Conservation (phyloP, 352 stramenopile species). For the Pythium vanterpoolii region DNA sequence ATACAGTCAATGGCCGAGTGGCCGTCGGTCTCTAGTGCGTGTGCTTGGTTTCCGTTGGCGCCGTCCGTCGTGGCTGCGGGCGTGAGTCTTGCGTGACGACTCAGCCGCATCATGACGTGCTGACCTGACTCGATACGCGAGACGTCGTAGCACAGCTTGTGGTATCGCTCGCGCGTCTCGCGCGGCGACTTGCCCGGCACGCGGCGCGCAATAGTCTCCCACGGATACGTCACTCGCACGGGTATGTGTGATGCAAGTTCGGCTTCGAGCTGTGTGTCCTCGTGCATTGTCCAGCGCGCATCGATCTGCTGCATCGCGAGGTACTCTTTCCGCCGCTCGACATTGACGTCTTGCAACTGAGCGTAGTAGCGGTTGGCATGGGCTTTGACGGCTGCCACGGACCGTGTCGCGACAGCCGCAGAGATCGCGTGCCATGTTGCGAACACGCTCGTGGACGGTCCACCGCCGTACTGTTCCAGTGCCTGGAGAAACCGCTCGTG, state of each 20-base stretch:
- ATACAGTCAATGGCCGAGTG: conserved; percentile 39
- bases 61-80: no score
- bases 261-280: conserved; percentile 67
- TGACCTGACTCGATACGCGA: conserved; percentile 63
- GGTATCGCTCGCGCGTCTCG: conserved; percentile 61
- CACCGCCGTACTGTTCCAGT: conserved; percentile 59
- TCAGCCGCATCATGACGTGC: conserved; percentile 58
- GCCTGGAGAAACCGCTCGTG: conserved; percentile 65
- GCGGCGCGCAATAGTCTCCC: conserved; percentile 51
- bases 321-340: conserved; percentile 40
- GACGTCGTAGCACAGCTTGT: conserved; percentile 76
- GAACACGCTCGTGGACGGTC: conserved; percentile 33
- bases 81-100: conserved; percentile 9
- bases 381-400: conserved; percentile 25
- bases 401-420: conserved; percentile 46
- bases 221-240: conserved; percentile 37
- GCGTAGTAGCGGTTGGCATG: conserved; percentile 36
- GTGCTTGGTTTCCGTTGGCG: not conserved
- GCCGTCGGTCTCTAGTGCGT: conserved; percentile 19
- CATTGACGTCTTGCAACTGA: conserved; percentile 32
- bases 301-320: conserved; percentile 56
- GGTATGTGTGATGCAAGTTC: conserved; percentile 45
- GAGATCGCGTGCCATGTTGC: conserved; percentile 62
- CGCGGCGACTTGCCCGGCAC: conserved; percentile 48
- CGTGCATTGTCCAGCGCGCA: conserved; percentile 50